These are phyloP conservation scores for Podospora tetraspora DNA, from an alignment of 495 filamentous ascomycete genomes.

Conservation along the genomic window DNA sequence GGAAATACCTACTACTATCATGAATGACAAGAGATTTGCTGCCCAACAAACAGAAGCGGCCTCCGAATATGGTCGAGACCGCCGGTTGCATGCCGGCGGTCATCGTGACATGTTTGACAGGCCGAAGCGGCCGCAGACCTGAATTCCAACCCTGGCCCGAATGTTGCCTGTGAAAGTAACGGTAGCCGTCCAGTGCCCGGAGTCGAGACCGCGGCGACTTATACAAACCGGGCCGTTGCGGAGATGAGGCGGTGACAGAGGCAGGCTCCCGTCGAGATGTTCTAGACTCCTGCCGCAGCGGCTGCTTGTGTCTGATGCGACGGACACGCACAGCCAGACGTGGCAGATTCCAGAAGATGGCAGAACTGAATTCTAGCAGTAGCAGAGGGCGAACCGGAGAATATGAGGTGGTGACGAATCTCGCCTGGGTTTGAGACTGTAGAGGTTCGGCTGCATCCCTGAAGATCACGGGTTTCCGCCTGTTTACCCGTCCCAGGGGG, in stretches of 20 bases:
- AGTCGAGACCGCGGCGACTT: background rate
- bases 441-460: slow-evolving; percentile 1
- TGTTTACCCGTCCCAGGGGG: slow-evolving; percentile 7
- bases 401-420: background rate
- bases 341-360: background rate
- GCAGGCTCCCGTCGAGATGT: background rate
- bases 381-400: background rate
- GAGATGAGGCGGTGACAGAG: background rate
- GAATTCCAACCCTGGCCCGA: background rate
- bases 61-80: background rate
- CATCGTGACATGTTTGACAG: background rate
- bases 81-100: background rate
- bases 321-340: background rate
- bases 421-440: background rate
- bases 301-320: background rate
- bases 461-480: slow-evolving; percentile 12
- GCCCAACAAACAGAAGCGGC: background rate
- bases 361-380: background rate
- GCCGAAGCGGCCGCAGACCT: background rate
- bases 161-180: background rate
- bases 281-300: background rate
- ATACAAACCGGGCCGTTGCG: background rate
- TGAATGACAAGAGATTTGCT: background rate
- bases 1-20: background rate
- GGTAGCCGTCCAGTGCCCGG: background rate